phyloP scores from a whole-genome alignment of 345 rosid species.

The Ceriops zippeliana region DNA sequence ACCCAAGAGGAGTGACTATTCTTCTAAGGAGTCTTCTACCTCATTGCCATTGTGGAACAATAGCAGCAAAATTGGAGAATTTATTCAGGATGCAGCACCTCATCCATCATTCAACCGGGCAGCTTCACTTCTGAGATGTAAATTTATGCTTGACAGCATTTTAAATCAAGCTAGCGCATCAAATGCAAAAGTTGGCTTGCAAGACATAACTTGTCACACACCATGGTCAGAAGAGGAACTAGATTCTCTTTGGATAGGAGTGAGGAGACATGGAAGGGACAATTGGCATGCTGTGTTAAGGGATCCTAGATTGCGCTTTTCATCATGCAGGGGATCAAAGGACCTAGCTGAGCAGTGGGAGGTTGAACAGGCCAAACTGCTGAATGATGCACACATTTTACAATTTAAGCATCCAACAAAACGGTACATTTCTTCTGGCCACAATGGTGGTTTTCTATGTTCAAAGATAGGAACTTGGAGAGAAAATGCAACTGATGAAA shows the following conservation, averaged over 20 bases:
- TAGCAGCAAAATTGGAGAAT: conserved; percentile 15
- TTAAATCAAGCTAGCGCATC: conserved; percentile 22
- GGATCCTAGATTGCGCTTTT: conserved; percentile 39
- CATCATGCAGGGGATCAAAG: conserved; percentile 34
- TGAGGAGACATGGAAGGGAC: conserved; percentile 47
- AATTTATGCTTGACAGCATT: conserved; percentile 36
- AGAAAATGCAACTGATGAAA: conserved; percentile 28
- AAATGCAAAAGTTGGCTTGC: conserved; percentile 24
- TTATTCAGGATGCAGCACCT: conserved; percentile 19
- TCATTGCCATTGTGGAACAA: conserved; percentile 13
- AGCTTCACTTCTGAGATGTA: conserved; percentile 30
- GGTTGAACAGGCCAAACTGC: conserved; percentile 36
- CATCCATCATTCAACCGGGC: conserved; percentile 21
- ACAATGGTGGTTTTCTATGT: conserved; percentile 14
- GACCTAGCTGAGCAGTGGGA: conserved; percentile 49
- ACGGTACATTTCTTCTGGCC: conserved; percentile 16
- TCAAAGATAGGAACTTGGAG: conserved; percentile 18
- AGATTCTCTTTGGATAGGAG: conserved; percentile 52
- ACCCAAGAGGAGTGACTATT: conserved; percentile 18
- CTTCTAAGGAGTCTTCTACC: conserved; percentile 10
- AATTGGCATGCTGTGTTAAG: conserved; percentile 45
- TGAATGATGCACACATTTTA: conserved; percentile 18
- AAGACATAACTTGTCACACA: conserved; percentile 21
- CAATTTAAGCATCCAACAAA: conserved; percentile 16
- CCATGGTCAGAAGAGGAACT: conserved; percentile 50